Evolutionary conservation across 306 rosid genomes (phyloP), one percentile per base, ranked within the genome.

Genomic region (Arachis hypogaea): DNA sequence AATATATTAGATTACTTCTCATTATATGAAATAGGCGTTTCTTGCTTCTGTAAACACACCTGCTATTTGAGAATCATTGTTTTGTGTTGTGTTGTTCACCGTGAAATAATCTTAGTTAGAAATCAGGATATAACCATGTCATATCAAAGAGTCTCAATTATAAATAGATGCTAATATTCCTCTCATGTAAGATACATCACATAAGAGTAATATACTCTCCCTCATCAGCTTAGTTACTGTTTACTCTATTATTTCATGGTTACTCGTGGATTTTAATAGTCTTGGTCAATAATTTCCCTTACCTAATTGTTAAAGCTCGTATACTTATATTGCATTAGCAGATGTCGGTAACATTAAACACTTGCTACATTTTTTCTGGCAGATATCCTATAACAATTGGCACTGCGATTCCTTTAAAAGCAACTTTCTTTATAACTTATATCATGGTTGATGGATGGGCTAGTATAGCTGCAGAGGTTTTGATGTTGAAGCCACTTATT

Each of bases 391-490:
- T 55, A 73, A 89, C 93, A 82, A 67, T 92, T 61, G 98, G 98
- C 43, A 80, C 76, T 42, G 92, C 96, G 30, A 82, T 92, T 78
- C 96, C 98, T 11, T 49, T 92, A 68, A 92, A 84, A 85, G 98
- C 98, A 62, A 88, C 93, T 76, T 92, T 92, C 92, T 92, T 92
- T 84, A 88, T 92, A 10, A 87, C 92, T 64, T 92, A 89, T 42
- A 89, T 92, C 72, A 92, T 92, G 98, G 96, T 92, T 75, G 98
- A 92, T 76, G 98, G 98, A 74, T 92, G 98, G 98, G 85, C 96
- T 16, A 92, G 98, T 66, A 79, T 92, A 70, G 96, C 98, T 51
- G 98, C 68, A 45, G 96, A 92, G 83, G 89, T 92, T 68, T 80
- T 92, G 75, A 89, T 92, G 98, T 66, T 92, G 87, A 89, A 85